phyloP scores from a whole-genome alignment of 2,329 filamentous ascomycete species.

The Rhinocladiella similis region DNA sequence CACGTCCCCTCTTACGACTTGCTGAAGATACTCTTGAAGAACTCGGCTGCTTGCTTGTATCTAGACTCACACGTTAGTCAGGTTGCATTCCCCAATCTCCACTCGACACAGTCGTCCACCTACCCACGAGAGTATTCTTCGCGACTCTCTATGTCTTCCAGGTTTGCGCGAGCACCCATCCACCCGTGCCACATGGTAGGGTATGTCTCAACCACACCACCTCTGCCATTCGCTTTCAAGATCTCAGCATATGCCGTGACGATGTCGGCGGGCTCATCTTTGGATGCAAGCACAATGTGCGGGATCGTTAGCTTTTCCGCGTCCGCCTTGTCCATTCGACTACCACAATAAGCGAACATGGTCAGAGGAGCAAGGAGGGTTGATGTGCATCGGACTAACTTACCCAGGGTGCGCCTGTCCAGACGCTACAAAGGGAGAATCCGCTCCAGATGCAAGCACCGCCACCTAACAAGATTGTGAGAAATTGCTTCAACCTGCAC shows the following conservation, averaged over 20 bases:
- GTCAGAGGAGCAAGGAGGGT: too few relatives aligned
- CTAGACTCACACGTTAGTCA: too few relatives aligned
- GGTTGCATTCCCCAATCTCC: too few relatives aligned
- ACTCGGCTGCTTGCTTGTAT: too few relatives aligned
- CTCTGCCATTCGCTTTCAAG: constrained; percentile 52
- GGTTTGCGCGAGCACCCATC: constrained; percentile 68
- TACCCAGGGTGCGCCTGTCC: constrained; percentile 37
- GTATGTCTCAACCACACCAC: constrained; percentile 65
- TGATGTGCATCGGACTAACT: too few relatives aligned
- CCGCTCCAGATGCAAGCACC: neutral
- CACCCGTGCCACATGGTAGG: constrained; percentile 69
- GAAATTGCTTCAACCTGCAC: too few relatives aligned
- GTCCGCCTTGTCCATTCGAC: constrained; percentile 55
- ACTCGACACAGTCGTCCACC: too few relatives aligned
- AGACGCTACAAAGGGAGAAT: constrained; percentile 45
- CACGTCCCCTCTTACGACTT: too few relatives aligned
- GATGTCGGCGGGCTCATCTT: constrained; percentile 60
- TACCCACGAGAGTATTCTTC: constrained; percentile 50
- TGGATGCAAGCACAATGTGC: constrained; percentile 63
- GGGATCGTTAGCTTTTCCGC: constrained; percentile 62
- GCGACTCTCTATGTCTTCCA: constrained; percentile 56
- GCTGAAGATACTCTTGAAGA: too few relatives aligned
- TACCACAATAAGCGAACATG: constrained; percentile 11
- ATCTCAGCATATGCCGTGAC: constrained; percentile 54
- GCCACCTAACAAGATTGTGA: too few relatives aligned